Evolutionary conservation across 2,329 filamentous ascomycete genomes (phyloP), one percentile per base, ranked within the genome.

Genomic region (Epichloe sylvatica): DNA sequence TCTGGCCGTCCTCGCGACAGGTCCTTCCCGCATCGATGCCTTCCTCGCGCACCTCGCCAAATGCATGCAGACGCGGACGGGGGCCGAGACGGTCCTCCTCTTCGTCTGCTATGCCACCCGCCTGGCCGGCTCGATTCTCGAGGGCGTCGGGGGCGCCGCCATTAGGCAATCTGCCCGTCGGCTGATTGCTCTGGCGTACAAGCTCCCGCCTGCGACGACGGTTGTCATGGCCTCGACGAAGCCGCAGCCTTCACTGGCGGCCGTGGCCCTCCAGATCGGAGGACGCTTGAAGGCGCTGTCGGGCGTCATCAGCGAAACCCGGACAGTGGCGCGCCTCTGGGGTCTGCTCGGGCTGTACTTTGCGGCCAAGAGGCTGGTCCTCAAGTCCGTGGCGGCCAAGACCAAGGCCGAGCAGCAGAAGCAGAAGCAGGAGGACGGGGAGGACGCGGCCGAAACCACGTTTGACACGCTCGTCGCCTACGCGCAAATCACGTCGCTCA

Each of bases 261-360:
- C 71, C 9, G 51, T 66, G 15, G 70, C 74, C 2, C 71, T 78
- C 8, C 64, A 69, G 41, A 65, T 79, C 37, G 72, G 77, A 15
- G 63, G 60, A 43, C 67, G 76, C 59, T 69, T 87, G 61, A 75
- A 71, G 66, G 74, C 69, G 13, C 72, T 94, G 13, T 78, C 81
- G 17, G 73, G 67, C 35, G 70, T 91, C 48, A 72, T 92, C 44
- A 75, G 74, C 56, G 86, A 92, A 61, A 78, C 81, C 53, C 74
- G 86, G 53, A 83, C 81, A 51, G 86, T 90, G 62, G 69, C 78
- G 54, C 77, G 89, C 0, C 73, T 96, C 33, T 94, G 86, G 83
- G 83, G 80, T 0, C 63, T 90, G 58, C 59, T 95, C 61, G 81
- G 81, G 46, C 72, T 94, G 64, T 85, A 86, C 66, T 70, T 81